A percentile compares a stretch with the other conserved stretches of the same genome.
These are phyloP conservation scores for Macroventuria anomochaeta DNA, from an alignment of 2,329 filamentous ascomycete genomes.

Conservation along the genomic window DNA sequence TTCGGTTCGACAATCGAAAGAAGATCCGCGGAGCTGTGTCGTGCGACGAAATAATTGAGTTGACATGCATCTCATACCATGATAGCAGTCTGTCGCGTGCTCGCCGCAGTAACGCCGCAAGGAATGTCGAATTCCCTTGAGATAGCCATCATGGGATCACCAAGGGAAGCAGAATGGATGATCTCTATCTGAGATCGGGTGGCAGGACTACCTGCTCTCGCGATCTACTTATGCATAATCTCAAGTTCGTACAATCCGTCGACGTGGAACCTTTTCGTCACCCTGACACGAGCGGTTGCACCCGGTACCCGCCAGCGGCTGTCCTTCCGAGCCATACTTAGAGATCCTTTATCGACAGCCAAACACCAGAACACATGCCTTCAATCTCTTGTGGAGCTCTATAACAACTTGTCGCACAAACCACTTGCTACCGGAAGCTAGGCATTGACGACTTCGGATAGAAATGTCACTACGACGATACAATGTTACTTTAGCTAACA, in stretches of 20 bases:
- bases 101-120: conserved; percentile 7
- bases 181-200: not conserved
- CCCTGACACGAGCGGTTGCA: conserved; percentile 2
- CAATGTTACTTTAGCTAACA: too few relatives aligned
- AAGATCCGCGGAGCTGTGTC: not conserved
- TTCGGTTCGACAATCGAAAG: not conserved
- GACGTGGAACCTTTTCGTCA: not conserved
- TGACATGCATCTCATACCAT: not conserved
- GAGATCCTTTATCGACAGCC: conserved; percentile 1
- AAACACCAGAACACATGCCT: conserved; percentile 7
- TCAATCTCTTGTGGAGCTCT: not conserved
- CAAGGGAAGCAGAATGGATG: not conserved
- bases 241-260: not conserved
- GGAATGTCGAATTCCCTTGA: conserved; percentile 1
- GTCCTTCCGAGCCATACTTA: not conserved
- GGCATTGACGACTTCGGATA: not conserved
- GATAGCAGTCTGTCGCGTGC: not conserved
- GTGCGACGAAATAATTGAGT: not conserved
- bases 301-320: conserved; percentile 5
- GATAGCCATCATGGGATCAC: not conserved
- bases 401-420: not conserved
- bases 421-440: not conserved
- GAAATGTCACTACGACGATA: too few relatives aligned
- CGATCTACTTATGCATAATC: not conserved
- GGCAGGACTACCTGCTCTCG: not conserved